Base-by-base conservation (phyloP, 164 flowering plant species). In the Nymphaea thermarum region DNA sequence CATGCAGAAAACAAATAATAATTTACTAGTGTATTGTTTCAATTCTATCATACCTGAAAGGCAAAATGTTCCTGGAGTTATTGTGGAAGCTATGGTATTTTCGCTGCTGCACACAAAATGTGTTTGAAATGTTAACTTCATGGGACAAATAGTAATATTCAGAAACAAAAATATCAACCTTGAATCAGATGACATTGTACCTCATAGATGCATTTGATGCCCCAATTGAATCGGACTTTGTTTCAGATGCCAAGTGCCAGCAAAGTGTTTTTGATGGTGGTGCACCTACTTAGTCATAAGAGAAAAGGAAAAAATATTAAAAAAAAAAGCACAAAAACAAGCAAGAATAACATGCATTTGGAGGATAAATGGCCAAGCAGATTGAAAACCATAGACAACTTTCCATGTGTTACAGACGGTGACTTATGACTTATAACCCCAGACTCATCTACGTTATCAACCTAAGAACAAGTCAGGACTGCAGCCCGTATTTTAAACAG, bases 191-290 rank as follows among this genome's bases (percentile, higher is more conserved):
- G 36, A 62, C 18, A 17, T 11, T 62, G 42, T 78, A 18, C 71
- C 69, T 36, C 5, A 45, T 7, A 53, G 67, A 68, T 65, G 80
- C 66, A 59, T 74, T 69, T 68, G 80, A 59, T 62, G 72, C 36
- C 44, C 7, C 96, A 73, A 82, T 86, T 66, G 81, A 65, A 44
- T 84, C 73, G 63, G 96, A 74, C 73, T 82, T 87, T 4, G 89
- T 83, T 75, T 88, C 96, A 60, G 94, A 86, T 53, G 91, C 86
- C 68, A 94, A 79, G 78, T 94, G 97, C 99, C 99, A 94, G 16
- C 93, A 91, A 68, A 94, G 91, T 68, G 95, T 86, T 71, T 81
- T 87, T 70, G 96, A 72, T 68, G 92, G 81, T 42, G 87, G 83
- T 59, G 80, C 72, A 77, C 77, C 98, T 91, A 63, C 25, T 11